A percentile compares a stretch with the other conserved stretches of the same genome.
These are phyloP conservation scores for Thamnidium elegans DNA, from an alignment of 192 early-diverging fungal genomes.

Conservation along the genomic window DNA sequence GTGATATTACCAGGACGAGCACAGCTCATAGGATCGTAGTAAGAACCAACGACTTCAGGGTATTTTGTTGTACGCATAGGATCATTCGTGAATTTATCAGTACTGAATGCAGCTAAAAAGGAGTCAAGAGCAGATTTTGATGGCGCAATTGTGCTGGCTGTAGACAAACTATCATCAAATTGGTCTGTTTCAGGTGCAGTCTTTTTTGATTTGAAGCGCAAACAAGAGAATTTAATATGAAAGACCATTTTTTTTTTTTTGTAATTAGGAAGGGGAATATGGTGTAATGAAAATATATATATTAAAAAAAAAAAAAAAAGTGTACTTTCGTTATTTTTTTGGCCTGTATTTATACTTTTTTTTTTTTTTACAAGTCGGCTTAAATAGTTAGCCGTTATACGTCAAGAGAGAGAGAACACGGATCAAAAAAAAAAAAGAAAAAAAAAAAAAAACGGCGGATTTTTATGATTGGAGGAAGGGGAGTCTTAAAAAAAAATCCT, in stretches of 20 bases:
- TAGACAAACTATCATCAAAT: too few species aligned
- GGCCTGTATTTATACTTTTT: constrained; percentile 1
- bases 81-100: constrained; percentile 13
- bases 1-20: background rate
- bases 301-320: too few species aligned
- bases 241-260: too few species aligned
- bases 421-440: too few species aligned
- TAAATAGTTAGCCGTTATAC: constrained; percentile 12
- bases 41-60: constrained; percentile 26
- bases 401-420: background rate
- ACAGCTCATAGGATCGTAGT: constrained; percentile 23
- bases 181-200: too few species aligned
- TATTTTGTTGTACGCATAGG: constrained; percentile 22
- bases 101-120: too few species aligned
- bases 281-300: too few species aligned
- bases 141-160: too few species aligned
- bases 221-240: too few species aligned
- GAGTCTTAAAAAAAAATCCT: background rate
- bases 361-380: background rate
- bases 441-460: background rate
- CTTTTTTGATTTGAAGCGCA: too few species aligned
- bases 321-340: background rate
- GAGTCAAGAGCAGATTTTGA: too few species aligned
- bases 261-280: too few species aligned
- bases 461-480: background rate